phyloP scores from a whole-genome alignment of 2,329 filamentous ascomycete genomes.

The Mycosphaerella sp. region DNA sequence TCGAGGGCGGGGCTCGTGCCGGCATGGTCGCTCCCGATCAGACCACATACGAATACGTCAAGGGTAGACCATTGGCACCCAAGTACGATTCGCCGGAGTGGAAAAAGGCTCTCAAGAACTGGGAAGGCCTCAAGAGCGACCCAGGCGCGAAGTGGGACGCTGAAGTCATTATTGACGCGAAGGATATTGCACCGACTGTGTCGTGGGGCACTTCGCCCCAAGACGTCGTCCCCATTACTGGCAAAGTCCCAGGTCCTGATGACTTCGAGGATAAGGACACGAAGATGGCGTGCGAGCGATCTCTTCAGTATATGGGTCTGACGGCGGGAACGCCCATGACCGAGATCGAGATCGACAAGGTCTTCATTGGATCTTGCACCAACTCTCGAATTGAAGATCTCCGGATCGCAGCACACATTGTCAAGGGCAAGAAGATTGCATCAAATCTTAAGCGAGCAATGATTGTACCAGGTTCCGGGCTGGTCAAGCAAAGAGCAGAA shows the following conservation, averaged over 20 bases:
- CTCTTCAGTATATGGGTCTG: conserved; percentile 95
- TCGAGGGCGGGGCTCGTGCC: conserved; percentile 89
- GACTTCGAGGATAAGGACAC: conserved; percentile 74
- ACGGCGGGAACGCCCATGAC: conserved; percentile 80
- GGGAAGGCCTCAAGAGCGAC: conserved; percentile 79
- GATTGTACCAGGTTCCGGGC: conserved; percentile 91
- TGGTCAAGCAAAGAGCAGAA: conserved; percentile 90
- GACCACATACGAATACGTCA: conserved; percentile 90
- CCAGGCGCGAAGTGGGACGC: conserved; percentile 83
- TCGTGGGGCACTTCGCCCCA: conserved; percentile 98
- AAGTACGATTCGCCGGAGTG: conserved; percentile 78
- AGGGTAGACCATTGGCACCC: conserved; percentile 81
- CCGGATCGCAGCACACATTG: conserved; percentile 74
- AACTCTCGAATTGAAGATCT: conserved; percentile 97
- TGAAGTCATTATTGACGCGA: conserved; percentile 81
- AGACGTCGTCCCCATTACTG: conserved; percentile 91
- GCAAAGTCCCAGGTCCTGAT: conserved; percentile 81
- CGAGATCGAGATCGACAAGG: conserved; percentile 87
- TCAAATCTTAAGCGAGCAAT: conserved; percentile 86
- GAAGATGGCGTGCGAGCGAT: conserved; percentile 70
- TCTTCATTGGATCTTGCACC: conserved; percentile 97
- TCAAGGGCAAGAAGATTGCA: conserved; percentile 81
- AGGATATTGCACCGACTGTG: conserved; percentile 87
- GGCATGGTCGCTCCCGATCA: conserved; percentile 97
- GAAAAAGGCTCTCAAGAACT: conserved; percentile 82